Conservation (phyloP, 2,329 filamentous ascomycete species). For the Pezicula rhizophila region DNA sequence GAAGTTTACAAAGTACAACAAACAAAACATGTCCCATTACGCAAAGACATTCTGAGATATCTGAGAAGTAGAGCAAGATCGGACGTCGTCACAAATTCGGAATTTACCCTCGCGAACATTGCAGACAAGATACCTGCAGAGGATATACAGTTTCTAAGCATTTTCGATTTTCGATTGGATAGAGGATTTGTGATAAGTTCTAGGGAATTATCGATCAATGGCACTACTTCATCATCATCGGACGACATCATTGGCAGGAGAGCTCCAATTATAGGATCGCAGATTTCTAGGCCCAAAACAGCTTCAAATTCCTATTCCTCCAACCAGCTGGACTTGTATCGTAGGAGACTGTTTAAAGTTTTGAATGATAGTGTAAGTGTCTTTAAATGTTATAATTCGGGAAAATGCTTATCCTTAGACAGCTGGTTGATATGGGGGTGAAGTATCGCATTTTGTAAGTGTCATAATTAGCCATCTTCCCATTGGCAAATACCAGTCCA, state of each 20-base stretch:
- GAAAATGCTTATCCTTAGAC: not conserved
- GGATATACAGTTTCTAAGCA: conserved; percentile 1
- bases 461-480: not conserved
- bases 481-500: not conserved
- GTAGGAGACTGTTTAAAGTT: conserved; percentile 2
- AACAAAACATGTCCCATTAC: not conserved
- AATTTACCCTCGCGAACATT: not conserved
- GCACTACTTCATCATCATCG: not conserved
- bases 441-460: conserved; percentile 16
- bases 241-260: not conserved
- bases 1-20: conserved; percentile 1
- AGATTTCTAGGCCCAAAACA: not conserved
- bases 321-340: conserved; percentile 6
- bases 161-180: conserved; percentile 1
- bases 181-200: conserved; percentile 5
- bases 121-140: not conserved
- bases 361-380: conserved; percentile 13
- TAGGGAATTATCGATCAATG: conserved; percentile 1
- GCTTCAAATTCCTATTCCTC: conserved; percentile 6
- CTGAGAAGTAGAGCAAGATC: not conserved
- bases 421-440: conserved; percentile 14
- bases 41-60: not conserved
- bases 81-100: not conserved
- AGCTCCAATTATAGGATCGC: not conserved
- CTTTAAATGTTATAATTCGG: not conserved